phyloP scores from a whole-genome alignment of 352 stramenopile species.

The Pelagophyceae sp. region DNA sequence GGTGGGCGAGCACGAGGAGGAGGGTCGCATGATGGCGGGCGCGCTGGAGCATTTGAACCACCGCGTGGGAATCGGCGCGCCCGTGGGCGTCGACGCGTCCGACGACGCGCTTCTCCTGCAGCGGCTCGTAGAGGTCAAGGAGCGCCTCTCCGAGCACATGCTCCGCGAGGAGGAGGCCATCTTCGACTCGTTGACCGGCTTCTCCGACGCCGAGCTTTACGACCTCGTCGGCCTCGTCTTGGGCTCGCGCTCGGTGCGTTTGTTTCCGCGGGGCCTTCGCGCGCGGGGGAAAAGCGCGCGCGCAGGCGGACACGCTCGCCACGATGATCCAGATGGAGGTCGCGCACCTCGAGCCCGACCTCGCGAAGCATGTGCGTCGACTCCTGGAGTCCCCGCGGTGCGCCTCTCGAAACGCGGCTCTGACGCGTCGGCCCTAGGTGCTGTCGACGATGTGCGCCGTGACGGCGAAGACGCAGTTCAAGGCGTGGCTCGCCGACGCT shows the following conservation, averaged over 20 bases:
- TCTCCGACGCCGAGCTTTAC: constrained; percentile 59
- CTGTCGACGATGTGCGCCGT: constrained; percentile 17
- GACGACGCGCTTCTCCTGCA: neutral
- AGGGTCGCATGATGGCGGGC: neutral
- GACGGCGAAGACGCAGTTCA: neutral
- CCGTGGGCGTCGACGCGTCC: neutral
- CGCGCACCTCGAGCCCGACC: neutral
- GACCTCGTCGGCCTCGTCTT: constrained; percentile 69
- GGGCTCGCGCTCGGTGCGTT: constrained; percentile 62
- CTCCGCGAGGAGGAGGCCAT: constrained; percentile 69
- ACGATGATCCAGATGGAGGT: constrained; percentile 16
- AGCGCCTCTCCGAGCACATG: constrained; percentile 60
- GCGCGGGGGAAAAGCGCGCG: neutral
- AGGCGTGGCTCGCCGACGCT: neutral
- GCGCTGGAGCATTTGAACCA: neutral
- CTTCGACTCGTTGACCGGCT: constrained; percentile 48
- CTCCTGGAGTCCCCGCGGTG: neutral
- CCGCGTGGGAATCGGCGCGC: neutral
- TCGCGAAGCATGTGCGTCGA: neutral
- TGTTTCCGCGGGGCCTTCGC: too few relatives aligned
- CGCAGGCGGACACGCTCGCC: neutral
- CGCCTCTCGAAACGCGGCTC: neutral
- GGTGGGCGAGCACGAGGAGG: neutral
- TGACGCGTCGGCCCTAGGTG: too few relatives aligned
- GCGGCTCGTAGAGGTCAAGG: constrained; percentile 40